phyloP scores from a whole-genome alignment of 805 yeast species.

The Barnettozyma californica region DNA sequence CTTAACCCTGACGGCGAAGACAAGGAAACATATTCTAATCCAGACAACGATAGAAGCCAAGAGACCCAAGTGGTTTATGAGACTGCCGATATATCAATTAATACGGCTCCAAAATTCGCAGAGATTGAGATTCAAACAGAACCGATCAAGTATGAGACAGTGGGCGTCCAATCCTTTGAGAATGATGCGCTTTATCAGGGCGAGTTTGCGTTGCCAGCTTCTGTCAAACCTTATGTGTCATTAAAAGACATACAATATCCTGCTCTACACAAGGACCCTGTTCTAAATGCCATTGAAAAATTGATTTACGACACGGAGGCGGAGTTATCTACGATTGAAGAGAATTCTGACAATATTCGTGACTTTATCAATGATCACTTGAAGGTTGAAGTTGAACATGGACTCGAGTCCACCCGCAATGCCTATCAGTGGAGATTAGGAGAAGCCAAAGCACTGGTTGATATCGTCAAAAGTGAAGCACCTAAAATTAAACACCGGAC shows the following conservation, averaged over 20 bases:
- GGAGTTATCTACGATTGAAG: slow-evolving; percentile 29
- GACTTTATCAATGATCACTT: slow-evolving; percentile 31
- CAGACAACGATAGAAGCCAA: background rate
- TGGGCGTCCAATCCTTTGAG: slow-evolving; percentile 25
- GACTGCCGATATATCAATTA: background rate
- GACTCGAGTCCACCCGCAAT: slow-evolving; percentile 24
- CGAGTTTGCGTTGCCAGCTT: slow-evolving; percentile 16
- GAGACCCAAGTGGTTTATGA: background rate
- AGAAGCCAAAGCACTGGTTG: slow-evolving; percentile 21
- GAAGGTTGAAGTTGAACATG: slow-evolving; percentile 22
- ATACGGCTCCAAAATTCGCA: slow-evolving; percentile 1
- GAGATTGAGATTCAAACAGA: slow-evolving; percentile 16
- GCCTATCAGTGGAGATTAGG: slow-evolving; percentile 35
- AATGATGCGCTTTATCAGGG: slow-evolving; percentile 30
- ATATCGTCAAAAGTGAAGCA: slow-evolving; percentile 4
- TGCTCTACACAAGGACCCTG: slow-evolving; percentile 13
- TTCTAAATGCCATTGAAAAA: slow-evolving; percentile 15
- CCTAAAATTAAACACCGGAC: background rate
- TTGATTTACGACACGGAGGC: slow-evolving; percentile 26
- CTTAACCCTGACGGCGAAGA: slow-evolving; percentile 11
- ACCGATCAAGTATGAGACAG: background rate
- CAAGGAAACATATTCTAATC: background rate
- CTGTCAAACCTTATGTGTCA: slow-evolving; percentile 15
- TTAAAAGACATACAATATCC: slow-evolving; percentile 22
- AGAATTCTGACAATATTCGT: slow-evolving; percentile 26